Evolutionary conservation across 1,139 yeast genomes (phyloP), one percentile per base, ranked within the genome.

Genomic region (Pichia sp.): DNA sequence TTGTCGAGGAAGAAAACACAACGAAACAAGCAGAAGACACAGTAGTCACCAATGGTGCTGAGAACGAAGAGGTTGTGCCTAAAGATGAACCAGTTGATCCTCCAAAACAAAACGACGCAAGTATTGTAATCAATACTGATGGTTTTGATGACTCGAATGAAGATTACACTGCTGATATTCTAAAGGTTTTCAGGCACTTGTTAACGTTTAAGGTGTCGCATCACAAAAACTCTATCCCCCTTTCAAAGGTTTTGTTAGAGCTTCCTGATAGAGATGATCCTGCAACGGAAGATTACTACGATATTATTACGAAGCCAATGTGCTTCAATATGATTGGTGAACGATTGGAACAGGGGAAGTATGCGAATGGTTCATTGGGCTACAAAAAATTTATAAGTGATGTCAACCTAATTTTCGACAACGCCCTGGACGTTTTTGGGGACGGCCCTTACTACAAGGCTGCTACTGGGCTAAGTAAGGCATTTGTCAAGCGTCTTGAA

Each of bases 231-330:
- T 57, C 61, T 7, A 44, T 53, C 32, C 60, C 60, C 11, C 49
- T 61, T 34, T 52, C 64, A 1, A 54, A 52, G 16, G 63, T 63
- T 15, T 67, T 68, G 50, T 40, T 66, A 49, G 82, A 83, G 62
- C 73, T 89, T 45, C 97, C 96, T 2, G 77, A 86, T 41, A 85
- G 81, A 65, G 45, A 47, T 8, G 51, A 47, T 13, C 32, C 50
- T 1, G 90, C 87, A 61, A 96, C 97, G 0, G 55, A 52, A 41
- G 95, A 88, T 65, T 93, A 92, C 70, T 87, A 85, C 67, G 79
- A 81, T 53, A 75, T 85, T 57, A 80, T 84, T 36, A 72, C 77
- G 48, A 72, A 73, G 48, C 89, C 88, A 26, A 81, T 83, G 59
- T 78, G 87, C 1, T 77, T 84, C 62, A 74, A 74, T 50, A 70